Conservation (phyloP, 371 early-diverging fungal species). For the Mucor velutinosus region DNA sequence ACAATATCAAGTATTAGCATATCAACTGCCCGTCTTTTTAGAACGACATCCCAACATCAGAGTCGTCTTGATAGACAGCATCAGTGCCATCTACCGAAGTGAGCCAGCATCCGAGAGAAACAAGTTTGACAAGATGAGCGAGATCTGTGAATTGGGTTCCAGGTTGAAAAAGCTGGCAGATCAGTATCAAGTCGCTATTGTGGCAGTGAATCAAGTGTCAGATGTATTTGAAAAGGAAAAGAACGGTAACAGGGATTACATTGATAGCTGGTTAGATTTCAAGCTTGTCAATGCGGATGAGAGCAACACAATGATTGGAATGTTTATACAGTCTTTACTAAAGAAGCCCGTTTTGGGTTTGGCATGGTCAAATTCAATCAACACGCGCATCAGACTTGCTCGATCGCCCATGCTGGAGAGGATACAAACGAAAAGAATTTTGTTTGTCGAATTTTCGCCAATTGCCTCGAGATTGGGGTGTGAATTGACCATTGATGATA, state of each 20-base stretch:
- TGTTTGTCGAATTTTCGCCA: conserved; percentile 50
- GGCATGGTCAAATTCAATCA: conserved; percentile 79
- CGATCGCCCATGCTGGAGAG: conserved; percentile 39
- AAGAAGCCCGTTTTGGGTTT: conserved; percentile 73
- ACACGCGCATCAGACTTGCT: conserved; percentile 66
- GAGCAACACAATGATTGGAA: conserved; percentile 24
- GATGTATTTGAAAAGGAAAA: conserved; percentile 24
- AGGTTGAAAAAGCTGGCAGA: conserved; percentile 65
- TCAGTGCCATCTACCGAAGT: conserved; percentile 77
- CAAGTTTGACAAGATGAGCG: conserved; percentile 49
- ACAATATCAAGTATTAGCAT: conserved; percentile 69
- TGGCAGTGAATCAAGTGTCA: conserved; percentile 54
- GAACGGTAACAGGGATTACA: conserved; percentile 10
- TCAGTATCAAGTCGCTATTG: conserved; percentile 62
- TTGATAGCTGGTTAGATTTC: conserved; percentile 40
- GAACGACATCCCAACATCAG: conserved; percentile 44
- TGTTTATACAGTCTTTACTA: conserved; percentile 49
- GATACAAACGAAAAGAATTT: conserved; percentile 28
- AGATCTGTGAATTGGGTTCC: conserved; percentile 62
- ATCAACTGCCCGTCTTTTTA: conserved; percentile 70
- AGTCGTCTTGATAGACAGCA: conserved; percentile 83
- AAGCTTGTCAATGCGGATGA: conserved; percentile 18
- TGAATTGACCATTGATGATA: conserved; percentile 33
- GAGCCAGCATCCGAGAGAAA: conserved; percentile 29
- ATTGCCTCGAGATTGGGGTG: conserved; percentile 32